Percentiles rank a stretch among this genome's conserved stretches.
Conservation (phyloP, 2,329 filamentous ascomycete species). For the Fusarium vanettenii region DNA sequence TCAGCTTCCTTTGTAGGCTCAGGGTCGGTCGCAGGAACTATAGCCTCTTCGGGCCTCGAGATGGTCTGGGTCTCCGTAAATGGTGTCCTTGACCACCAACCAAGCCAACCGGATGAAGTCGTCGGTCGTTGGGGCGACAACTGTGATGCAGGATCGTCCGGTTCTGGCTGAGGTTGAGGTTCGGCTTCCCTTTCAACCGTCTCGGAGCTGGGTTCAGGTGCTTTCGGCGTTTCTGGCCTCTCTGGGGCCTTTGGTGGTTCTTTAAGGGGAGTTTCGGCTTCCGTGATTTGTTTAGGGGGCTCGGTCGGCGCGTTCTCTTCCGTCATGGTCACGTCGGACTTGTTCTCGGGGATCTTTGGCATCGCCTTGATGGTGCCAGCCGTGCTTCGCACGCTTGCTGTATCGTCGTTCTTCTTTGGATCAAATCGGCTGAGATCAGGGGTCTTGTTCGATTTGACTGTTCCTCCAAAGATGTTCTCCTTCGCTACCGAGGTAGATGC, state of each 20-base stretch:
- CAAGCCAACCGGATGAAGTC: conserved; percentile 64
- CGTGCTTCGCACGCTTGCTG: conserved; percentile 45
- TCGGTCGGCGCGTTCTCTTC: conserved; percentile 27
- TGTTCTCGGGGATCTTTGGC: conserved; percentile 42
- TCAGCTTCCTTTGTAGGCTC: conserved; percentile 27
- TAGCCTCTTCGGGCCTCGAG: conserved; percentile 5
- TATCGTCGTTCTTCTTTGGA: conserved; percentile 51
- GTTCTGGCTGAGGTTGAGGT: background rate
- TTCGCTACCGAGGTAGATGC: conserved; percentile 70
- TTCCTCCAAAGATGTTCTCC: conserved; percentile 71
- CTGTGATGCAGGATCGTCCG: background rate
- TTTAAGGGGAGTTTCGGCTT: conserved; percentile 2
- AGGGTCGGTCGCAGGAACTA: conserved; percentile 24
- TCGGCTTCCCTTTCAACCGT: background rate
- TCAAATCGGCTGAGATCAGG: conserved; percentile 66
- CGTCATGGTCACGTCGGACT: conserved; percentile 27
- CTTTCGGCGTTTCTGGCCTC: conserved; percentile 3
- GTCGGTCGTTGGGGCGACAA: conserved; percentile 31
- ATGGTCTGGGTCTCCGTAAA: conserved; percentile 38
- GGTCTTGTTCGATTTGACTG: conserved; percentile 57
- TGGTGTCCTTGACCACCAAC: conserved; percentile 59
- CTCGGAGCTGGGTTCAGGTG: background rate
- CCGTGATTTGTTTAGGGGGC: conserved; percentile 11
- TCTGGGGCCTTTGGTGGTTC: conserved; percentile 3
- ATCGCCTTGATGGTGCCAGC: conserved; percentile 36